Conservation (phyloP, 169 alveolate species). For the Eimeria tenella region DNA sequence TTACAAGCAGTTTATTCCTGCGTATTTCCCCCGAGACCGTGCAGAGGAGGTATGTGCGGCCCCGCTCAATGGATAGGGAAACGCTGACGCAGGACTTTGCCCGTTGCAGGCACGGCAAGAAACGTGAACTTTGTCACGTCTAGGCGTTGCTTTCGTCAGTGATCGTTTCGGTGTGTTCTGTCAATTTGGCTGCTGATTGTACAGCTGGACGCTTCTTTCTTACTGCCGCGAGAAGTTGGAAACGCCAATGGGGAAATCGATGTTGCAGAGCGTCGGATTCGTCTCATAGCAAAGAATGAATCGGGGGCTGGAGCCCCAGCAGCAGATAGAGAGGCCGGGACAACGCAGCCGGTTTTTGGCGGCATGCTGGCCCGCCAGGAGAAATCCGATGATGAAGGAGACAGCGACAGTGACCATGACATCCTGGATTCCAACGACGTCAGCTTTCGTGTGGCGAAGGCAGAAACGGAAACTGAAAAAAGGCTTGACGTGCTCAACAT, state of each 20-base stretch:
- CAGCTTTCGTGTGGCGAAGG: conserved; percentile 39
- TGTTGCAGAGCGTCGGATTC: conserved; percentile 56
- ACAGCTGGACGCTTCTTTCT: conserved; percentile 26
- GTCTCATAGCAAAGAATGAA: neutral
- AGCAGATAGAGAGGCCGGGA: neutral
- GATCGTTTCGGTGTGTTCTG: neutral
- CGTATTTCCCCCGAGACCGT: conserved; percentile 54
- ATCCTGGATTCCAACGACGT: conserved; percentile 44
- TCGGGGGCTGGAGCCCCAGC: neutral
- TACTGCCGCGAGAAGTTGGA: conserved; percentile 37
- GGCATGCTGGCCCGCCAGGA: conserved; percentile 37
- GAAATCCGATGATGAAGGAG: neutral
- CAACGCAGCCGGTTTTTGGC: neutral
- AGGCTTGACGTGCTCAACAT: conserved; percentile 24
- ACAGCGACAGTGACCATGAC: neutral
- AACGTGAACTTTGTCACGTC: too few relatives aligned
- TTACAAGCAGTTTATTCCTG: conserved; percentile 5
- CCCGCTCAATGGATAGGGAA: too few relatives aligned
- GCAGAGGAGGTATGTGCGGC: conserved; percentile 41
- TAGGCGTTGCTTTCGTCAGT: too few relatives aligned
- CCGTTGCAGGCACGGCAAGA: too few relatives aligned
- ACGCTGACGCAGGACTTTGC: too few relatives aligned
- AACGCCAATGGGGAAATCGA: conserved; percentile 35
- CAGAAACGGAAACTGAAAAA: conserved; percentile 53
- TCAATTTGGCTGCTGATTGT: neutral